phyloP scores from a whole-genome alignment of 331 rosid genomes.

The Quercus lobata region DNA sequence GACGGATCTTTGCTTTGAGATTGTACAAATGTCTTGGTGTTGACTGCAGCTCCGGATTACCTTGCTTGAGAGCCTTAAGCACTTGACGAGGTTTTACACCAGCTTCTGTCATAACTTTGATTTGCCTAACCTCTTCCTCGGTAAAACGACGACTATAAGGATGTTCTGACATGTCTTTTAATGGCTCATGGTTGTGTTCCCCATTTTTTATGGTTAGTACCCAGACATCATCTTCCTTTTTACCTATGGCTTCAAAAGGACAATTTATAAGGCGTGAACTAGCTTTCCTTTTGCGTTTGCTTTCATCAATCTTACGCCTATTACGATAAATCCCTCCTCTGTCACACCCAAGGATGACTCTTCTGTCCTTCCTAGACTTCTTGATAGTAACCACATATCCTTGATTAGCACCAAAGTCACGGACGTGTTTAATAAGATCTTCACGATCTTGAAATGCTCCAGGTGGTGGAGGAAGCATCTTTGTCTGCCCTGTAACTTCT shows the following conservation, averaged over 20 bases:
- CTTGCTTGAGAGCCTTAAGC: conserved; percentile 70
- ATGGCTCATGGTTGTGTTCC: conserved; percentile 72
- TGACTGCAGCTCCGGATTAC: conserved; percentile 68
- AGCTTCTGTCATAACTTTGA: conserved; percentile 69
- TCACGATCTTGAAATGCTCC: conserved; percentile 66
- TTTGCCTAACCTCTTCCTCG: conserved; percentile 66
- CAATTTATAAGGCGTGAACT: conserved; percentile 76
- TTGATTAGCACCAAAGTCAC: conserved; percentile 72
- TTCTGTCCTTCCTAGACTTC: conserved; percentile 78
- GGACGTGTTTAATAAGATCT: conserved; percentile 64
- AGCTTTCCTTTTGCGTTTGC: conserved; percentile 69
- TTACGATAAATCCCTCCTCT: conserved; percentile 81
- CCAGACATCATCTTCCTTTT: conserved; percentile 65
- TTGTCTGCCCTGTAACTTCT: conserved; percentile 25
- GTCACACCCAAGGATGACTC: conserved; percentile 84
- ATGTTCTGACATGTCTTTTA: conserved; percentile 78
- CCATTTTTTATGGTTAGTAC: conserved; percentile 63
- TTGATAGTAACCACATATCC: conserved; percentile 84
- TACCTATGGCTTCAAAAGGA: conserved; percentile 80
- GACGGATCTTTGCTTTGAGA: conserved; percentile 79
- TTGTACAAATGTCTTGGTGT: conserved; percentile 83
- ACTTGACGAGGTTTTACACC: conserved; percentile 78
- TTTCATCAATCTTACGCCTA: conserved; percentile 74
- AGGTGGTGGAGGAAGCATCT: conserved; percentile 59
- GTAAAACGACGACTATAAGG: conserved; percentile 76